Conservation (phyloP, 176 grass and related monocot genomes). For the Lolium multiflorum region DNA sequence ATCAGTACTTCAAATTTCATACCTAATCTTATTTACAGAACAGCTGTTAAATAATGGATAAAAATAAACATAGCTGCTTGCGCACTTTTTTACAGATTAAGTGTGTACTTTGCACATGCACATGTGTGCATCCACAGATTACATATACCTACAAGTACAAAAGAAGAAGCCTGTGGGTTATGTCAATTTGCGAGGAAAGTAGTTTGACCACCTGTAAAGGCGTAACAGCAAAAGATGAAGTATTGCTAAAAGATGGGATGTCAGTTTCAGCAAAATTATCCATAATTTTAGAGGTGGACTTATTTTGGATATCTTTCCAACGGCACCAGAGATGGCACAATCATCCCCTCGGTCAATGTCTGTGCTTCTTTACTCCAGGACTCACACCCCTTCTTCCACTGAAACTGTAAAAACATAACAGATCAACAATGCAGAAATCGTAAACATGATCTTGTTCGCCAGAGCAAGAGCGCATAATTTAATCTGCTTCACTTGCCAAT, state of each 20-base stretch:
- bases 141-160: conserved; percentile 51
- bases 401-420: conserved; percentile 46
- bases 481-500: too few relatives aligned
- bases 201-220: conserved; percentile 42
- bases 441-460: conserved; percentile 24
- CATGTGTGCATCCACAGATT: not conserved
- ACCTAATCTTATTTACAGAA: not conserved
- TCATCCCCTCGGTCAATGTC: conserved; percentile 40
- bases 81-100: not conserved
- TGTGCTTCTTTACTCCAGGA: conserved; percentile 43
- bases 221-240: conserved; percentile 79
- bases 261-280: conserved; percentile 69
- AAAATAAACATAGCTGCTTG: not conserved
- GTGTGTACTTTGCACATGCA: not conserved
- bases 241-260: conserved; percentile 67
- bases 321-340: conserved; percentile 50
- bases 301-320: conserved; percentile 90
- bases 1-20: conserved; percentile 14
- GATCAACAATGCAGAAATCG: conserved; percentile 31
- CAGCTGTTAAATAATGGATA: not conserved
- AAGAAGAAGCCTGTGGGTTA: conserved; percentile 1
- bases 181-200: conserved; percentile 37
- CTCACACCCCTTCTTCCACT: conserved; percentile 87
- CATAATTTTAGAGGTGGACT: conserved; percentile 66
- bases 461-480: conserved; percentile 15